A percentile compares a stretch with the other conserved stretches of the same genome.
Evolutionary conservation across 257 asterid genomes (phyloP).

Genomic region (Lavandula angustifolia): DNA sequence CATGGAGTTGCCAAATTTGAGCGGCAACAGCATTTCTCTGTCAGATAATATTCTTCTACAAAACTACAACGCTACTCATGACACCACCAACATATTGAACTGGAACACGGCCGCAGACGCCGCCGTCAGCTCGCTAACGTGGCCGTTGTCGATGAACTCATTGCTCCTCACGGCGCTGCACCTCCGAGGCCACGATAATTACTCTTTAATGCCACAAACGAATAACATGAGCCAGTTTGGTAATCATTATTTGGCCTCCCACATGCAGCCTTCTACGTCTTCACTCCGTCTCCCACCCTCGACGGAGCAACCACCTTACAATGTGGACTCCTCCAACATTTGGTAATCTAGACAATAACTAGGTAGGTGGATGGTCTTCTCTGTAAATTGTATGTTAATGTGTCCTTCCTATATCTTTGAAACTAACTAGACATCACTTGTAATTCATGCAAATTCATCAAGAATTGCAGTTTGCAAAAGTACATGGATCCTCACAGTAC

Average conservation of each 20-base stretch:
- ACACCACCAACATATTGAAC: constrained; percentile 29
- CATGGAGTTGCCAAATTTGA: constrained; percentile 49
- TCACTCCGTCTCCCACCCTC: constrained; percentile 38
- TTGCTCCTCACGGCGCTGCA: constrained; percentile 73
- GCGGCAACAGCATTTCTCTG: constrained; percentile 16
- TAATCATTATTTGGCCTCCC: constrained; percentile 37
- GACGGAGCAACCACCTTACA: constrained; percentile 52
- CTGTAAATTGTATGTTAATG: not conserved
- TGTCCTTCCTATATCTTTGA: not conserved
- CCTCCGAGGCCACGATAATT: constrained; percentile 44
- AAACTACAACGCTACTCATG: constrained; percentile 27
- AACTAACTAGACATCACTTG: not conserved
- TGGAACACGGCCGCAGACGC: constrained; percentile 37
- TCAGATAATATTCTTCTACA: constrained; percentile 38
- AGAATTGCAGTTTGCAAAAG: not conserved
- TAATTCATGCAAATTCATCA: no score
- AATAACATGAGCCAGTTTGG: constrained; percentile 34
- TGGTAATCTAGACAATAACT: constrained; percentile 40
- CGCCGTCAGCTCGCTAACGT: constrained; percentile 39
- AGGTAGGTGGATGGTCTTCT: not conserved
- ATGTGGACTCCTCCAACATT: constrained; percentile 65
- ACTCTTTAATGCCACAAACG: constrained; percentile 36
- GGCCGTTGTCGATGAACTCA: constrained; percentile 67
- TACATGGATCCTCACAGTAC: no score
- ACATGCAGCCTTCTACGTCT: constrained; percentile 41